These are phyloP conservation scores for Candida parachauliodes DNA, from an alignment of 805 yeast genomes.

Conservation along the genomic window DNA sequence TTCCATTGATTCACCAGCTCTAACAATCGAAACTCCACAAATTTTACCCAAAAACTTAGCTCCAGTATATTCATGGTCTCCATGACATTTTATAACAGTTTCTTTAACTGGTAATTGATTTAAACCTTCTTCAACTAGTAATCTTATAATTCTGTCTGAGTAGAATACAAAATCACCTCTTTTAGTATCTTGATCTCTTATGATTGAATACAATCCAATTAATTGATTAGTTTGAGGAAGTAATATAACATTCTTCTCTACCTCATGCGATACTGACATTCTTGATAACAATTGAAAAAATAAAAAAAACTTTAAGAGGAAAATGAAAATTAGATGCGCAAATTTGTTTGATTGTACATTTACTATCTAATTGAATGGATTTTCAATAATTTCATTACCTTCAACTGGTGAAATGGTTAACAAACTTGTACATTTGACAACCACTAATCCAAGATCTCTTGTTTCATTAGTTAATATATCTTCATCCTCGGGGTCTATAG, in stretches of 20 bases:
- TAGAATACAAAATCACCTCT: conserved; percentile 94
- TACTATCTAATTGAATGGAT: no score
- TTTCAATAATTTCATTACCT: conserved; percentile 66
- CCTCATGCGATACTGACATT: conserved; percentile 15
- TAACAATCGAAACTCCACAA: conserved; percentile 95
- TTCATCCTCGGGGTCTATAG: conserved; percentile 58
- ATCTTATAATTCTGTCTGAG: conserved; percentile 89
- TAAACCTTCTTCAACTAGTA: conserved; percentile 92
- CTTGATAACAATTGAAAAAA: background rate
- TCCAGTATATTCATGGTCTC: conserved; percentile 70
- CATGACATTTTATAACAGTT: conserved; percentile 66
- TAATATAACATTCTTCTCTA: conserved; percentile 54
- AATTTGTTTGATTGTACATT: no score
- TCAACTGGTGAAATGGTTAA: conserved; percentile 71
- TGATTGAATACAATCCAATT: conserved; percentile 81
- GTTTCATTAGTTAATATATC: conserved; percentile 51
- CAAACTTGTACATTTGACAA: conserved; percentile 80
- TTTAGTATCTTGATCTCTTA: conserved; percentile 74
- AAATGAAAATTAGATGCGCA: background rate
- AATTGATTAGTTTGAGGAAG: conserved; percentile 90
- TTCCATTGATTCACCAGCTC: conserved; percentile 99
- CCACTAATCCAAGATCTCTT: conserved; percentile 71
- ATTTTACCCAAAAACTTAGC: conserved; percentile 84
- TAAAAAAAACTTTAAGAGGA: background rate
- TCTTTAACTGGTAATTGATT: conserved; percentile 89